A percentile compares a stretch with the other conserved stretches of the same genome.
Evolutionary conservation across 116 monocot genomes (phyloP).

Genomic region (Trichopus zeylanicus): DNA sequence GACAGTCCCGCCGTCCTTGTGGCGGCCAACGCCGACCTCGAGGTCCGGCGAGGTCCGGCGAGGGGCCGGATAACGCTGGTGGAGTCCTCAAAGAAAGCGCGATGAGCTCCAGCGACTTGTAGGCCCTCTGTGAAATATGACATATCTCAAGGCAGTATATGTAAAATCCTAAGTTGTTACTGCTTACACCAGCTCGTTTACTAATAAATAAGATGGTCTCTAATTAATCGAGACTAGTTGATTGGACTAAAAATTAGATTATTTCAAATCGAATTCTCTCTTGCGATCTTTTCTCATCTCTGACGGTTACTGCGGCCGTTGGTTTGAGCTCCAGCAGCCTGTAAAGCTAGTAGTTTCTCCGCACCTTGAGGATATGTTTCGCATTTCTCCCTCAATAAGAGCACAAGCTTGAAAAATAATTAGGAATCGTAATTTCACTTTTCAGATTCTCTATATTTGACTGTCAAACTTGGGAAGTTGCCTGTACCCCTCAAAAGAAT

Average conservation of each 20-base stretch:
- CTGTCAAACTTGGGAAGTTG: too few species aligned
- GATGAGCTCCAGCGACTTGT: slow-evolving; percentile 43
- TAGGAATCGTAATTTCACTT: too few species aligned
- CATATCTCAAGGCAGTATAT: too few species aligned
- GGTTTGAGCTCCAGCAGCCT: slow-evolving; percentile 57
- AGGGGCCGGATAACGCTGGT: slow-evolving; percentile 30
- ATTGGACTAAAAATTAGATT: too few species aligned
- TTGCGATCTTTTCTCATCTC: too few species aligned
- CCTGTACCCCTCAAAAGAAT: too few species aligned
- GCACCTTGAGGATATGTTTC: slow-evolving; percentile 24
- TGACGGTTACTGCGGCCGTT: slow-evolving; percentile 34
- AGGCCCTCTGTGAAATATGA: slow-evolving; percentile 35
- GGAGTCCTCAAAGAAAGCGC: slow-evolving; percentile 40
- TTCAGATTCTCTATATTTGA: too few species aligned
- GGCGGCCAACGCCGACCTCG: slow-evolving; percentile 55
- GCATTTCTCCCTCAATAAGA: not conserved
- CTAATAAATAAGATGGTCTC: too few species aligned
- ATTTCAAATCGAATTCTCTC: too few species aligned
- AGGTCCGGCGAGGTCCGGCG: slow-evolving; percentile 57
- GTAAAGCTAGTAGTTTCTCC: slow-evolving; percentile 43
- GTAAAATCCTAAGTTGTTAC: too few species aligned
- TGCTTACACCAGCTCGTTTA: too few species aligned
- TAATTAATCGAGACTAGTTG: too few species aligned
- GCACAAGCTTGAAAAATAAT: not conserved
- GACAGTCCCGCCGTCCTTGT: slow-evolving; percentile 57